These are phyloP conservation scores for Aspergillus thermomutatus DNA, from an alignment of 2,329 filamentous ascomycete species.

Conservation along the genomic window DNA sequence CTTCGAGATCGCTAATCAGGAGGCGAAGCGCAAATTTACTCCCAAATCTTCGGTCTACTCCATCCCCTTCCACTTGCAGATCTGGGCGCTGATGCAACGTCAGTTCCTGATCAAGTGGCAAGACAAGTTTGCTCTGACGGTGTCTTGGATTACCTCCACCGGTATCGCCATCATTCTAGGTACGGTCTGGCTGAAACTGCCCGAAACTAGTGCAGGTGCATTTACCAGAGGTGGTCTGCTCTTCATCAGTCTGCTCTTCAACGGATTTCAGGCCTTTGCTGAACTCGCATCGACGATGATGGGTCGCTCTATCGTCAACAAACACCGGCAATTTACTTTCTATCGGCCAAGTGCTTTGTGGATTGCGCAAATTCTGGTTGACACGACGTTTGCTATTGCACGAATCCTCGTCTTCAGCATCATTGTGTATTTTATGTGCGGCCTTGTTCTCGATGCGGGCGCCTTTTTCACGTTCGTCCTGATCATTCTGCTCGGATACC, in stretches of 20 bases:
- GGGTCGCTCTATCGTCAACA: conserved; percentile 74
- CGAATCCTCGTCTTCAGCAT: conserved; percentile 71
- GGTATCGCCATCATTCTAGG: conserved; percentile 75
- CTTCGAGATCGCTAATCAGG: conserved; percentile 70
- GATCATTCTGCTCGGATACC: conserved; percentile 65
- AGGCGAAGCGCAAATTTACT: conserved; percentile 74
- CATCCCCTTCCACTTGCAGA: conserved; percentile 76
- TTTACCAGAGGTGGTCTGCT: conserved; percentile 80
- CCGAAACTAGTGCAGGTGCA: conserved; percentile 61
- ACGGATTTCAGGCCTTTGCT: conserved; percentile 81
- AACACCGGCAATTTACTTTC: conserved; percentile 79
- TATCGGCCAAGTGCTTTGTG: conserved; percentile 78
- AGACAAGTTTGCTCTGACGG: conserved; percentile 71
- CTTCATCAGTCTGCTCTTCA: conserved; percentile 77
- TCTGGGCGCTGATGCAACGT: conserved; percentile 78
- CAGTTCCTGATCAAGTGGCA: conserved; percentile 85
- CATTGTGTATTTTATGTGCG: conserved; percentile 77
- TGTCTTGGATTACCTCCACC: conserved; percentile 69
- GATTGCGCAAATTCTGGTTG: conserved; percentile 78
- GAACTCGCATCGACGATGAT: conserved; percentile 74
- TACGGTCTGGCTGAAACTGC: conserved; percentile 72
- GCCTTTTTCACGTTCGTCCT: conserved; percentile 77
- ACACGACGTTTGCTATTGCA: conserved; percentile 66
- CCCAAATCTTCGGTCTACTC: conserved; percentile 73
- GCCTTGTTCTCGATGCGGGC: conserved; percentile 64